Evolutionary conservation across 306 rosid species (phyloP), one percentile per base, ranked within the genome.

Genomic region (Carpinus fangiana): DNA sequence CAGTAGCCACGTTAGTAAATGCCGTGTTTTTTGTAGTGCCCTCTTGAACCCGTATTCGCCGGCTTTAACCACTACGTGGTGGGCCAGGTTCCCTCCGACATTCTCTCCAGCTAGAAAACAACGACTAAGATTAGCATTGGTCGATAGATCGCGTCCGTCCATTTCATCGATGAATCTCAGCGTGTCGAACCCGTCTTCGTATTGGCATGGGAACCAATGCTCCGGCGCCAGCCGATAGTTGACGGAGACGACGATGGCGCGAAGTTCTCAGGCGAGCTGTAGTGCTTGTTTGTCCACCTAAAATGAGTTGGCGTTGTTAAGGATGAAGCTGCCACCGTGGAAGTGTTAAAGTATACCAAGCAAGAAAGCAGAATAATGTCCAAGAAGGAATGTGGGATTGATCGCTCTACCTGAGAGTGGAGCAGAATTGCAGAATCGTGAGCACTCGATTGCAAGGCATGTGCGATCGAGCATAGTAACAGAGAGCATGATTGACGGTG

Each of bases 191-290:
- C 82, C 82, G 11, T 85, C 88, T 43, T 85, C 86, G 70, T 75
- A 82, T 16, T 50, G 81, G 41, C 71, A 62, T 0, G 88, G 88
- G 16, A 12, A 82, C 13, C 79, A 53, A 31, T 78, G 70, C 28
- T 85, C 86, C 23, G 85, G 88, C 0, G 83, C 61, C 4, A 75
- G 85, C 18, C 86, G 76, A 79, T 82, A 85, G 81, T 85, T 76
- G 34, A 81, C 83, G 9, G 88, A 82, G 74, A 82, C 28, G 9
- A 85, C 79, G 21, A 85, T 62, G 62, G 85, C 81, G 4, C 38
- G 73, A 60, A 76, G 23, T 3, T 43, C 43, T 7, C 73, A 47
- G 45, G 86, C 73, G 65, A 73, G 50, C 0, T 31, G 70, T 6
- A 54, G 76, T 14, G 50, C 1, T 12, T 9, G 3, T 0, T 17